Evolutionary conservation across 2,329 filamentous ascomycete species (phyloP).

Genomic region (Beauveria brongniartii): DNA sequence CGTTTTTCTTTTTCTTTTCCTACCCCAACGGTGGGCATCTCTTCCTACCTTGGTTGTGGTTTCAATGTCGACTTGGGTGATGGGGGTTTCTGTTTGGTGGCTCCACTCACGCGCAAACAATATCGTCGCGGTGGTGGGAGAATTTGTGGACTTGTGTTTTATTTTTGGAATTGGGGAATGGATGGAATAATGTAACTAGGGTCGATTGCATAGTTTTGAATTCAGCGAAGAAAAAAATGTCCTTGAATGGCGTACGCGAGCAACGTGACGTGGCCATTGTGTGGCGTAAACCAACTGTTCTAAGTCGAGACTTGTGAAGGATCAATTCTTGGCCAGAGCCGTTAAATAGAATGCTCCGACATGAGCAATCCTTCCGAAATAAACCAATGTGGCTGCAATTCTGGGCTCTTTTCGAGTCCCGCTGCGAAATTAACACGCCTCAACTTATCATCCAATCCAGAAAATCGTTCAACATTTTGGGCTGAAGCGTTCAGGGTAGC

Average conservation of each 20-base stretch:
- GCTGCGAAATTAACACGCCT: neutral
- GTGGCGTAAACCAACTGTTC: too few species aligned
- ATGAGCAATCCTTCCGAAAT: too few species aligned
- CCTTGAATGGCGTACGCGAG: neutral
- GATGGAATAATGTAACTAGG: slow-evolving; percentile 1
- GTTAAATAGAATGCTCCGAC: too few species aligned
- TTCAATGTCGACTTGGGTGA: neutral
- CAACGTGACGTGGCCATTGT: neutral
- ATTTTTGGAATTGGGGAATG: neutral
- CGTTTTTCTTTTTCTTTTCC: neutral
- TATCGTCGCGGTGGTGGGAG: neutral
- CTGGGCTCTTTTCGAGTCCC: neutral
- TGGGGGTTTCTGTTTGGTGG: neutral
- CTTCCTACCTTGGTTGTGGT: neutral
- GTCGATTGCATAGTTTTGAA: slow-evolving; percentile 8
- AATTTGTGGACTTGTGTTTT: neutral
- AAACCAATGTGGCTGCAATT: too few species aligned
- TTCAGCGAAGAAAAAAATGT: neutral
- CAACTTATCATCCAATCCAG: neutral
- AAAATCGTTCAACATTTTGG: neutral
- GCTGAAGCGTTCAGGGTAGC: neutral
- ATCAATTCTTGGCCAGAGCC: too few species aligned
- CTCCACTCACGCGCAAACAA: neutral
- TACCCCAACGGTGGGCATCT: neutral
- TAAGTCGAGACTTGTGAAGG: too few species aligned